phyloP scores from a whole-genome alignment of 768 basidiomycete genomes.

The Pleurotus djamor region DNA sequence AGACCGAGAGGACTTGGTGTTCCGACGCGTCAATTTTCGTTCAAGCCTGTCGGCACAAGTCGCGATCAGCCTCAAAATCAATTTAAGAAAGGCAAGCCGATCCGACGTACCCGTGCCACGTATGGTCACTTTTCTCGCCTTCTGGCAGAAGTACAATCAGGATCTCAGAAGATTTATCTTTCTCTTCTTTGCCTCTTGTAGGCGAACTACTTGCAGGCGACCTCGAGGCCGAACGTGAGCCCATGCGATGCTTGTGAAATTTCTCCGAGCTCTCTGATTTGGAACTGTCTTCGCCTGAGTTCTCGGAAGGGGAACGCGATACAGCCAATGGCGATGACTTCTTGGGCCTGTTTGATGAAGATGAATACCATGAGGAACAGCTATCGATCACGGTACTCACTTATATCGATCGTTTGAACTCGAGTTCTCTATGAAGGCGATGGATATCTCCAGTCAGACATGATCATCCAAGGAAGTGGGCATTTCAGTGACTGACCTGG shows the following conservation, averaged over 20 bases:
- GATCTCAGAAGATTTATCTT: slow-evolving; percentile 7
- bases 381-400: slow-evolving; percentile 4
- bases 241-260: not conserved
- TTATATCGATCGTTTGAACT: slow-evolving; percentile 6
- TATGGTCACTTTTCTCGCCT: slow-evolving; percentile 7
- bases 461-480: no score
- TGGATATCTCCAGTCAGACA: not conserved
- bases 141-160: not conserved
- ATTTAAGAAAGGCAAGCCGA: not conserved
- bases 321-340: slow-evolving; percentile 3
- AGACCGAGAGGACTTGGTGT: not conserved
- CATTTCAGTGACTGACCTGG: not conserved
- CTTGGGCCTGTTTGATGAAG: not conserved
- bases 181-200: not conserved
- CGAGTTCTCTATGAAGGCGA: slow-evolving; percentile 1
- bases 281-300: slow-evolving; percentile 4
- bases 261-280: slow-evolving; percentile 6
- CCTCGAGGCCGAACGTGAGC: not conserved
- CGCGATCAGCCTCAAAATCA: not conserved
- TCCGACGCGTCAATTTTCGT: slow-evolving; percentile 1
- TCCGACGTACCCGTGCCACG: slow-evolving; percentile 7
- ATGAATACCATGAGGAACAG: not conserved
- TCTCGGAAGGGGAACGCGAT: slow-evolving; percentile 2
- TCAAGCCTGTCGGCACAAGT: not conserved
- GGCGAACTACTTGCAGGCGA: slow-evolving; percentile 1